A percentile compares a stretch with the other conserved stretches of the same genome.
phyloP scores from a whole-genome alignment of 2,329 filamentous ascomycete species.

The Escovopsis sp. region DNA sequence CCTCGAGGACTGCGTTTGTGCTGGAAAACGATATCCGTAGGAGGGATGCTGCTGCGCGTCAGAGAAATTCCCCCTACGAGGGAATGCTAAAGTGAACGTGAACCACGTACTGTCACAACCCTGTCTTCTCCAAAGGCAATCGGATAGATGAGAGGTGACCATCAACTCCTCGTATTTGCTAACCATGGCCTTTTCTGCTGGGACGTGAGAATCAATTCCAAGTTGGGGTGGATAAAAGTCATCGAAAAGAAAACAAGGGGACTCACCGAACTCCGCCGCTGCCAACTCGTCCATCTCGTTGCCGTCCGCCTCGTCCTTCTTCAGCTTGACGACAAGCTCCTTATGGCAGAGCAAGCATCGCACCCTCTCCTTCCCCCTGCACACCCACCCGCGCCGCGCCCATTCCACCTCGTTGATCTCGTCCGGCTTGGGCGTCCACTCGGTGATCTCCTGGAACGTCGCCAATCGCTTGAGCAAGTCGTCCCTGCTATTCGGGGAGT shows the following conservation, averaged over 20 bases:
- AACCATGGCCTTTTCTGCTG: constrained; percentile 49
- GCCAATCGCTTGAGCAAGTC: constrained; percentile 68
- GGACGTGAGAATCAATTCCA: constrained; percentile 4
- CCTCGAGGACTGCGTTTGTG: constrained; percentile 40
- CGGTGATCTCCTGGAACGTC: constrained; percentile 80
- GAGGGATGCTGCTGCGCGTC: constrained; percentile 32
- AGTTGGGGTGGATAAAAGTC: no score
- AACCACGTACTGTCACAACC: constrained; percentile 65
- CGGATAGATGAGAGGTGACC: constrained; percentile 58
- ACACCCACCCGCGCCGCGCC: constrained; percentile 88
- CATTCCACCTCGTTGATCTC: constrained; percentile 79
- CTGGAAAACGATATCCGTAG: constrained; percentile 50
- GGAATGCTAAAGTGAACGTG: background rate
- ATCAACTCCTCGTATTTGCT: constrained; percentile 64
- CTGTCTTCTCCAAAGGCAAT: constrained; percentile 72
- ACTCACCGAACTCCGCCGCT: constrained; percentile 43
- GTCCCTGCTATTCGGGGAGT: constrained; percentile 72
- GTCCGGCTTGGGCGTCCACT: constrained; percentile 88
- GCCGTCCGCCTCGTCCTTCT: constrained; percentile 41
- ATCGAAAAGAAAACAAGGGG: background rate
- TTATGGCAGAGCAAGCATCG: constrained; percentile 74
- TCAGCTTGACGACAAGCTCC: constrained; percentile 69
- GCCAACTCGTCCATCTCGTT: constrained; percentile 36
- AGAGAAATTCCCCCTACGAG: constrained; percentile 6
- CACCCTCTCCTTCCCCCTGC: constrained; percentile 69